These are phyloP conservation scores for Nigrospora oryzae DNA, from an alignment of 2,329 filamentous ascomycete genomes.

Conservation along the genomic window DNA sequence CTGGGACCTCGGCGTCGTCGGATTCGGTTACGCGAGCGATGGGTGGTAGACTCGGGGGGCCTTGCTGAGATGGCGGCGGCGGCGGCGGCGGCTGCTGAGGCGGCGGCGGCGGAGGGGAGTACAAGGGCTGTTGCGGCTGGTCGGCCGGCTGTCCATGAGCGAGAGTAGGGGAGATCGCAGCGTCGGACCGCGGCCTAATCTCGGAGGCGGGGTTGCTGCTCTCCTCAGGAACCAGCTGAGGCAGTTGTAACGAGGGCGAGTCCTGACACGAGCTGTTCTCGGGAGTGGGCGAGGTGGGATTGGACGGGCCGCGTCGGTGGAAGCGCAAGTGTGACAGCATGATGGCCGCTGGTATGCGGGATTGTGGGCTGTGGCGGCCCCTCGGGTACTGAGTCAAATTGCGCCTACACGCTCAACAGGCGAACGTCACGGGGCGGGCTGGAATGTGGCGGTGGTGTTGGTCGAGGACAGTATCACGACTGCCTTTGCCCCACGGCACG, in stretches of 20 bases:
- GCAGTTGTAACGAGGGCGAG: conserved; percentile 26
- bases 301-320: conserved; percentile 48
- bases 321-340: conserved; percentile 51
- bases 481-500: no score
- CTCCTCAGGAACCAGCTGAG: conserved; percentile 33
- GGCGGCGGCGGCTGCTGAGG: conserved; percentile 18
- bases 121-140: conserved; percentile 25
- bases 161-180: no score
- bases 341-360: neutral
- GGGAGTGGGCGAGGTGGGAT: conserved; percentile 43
- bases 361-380: neutral
- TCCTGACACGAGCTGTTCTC: conserved; percentile 34
- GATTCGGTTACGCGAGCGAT: conserved; percentile 24
- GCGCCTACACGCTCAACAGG: neutral
- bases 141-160: conserved; percentile 3
- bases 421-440: neutral
- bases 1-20: conserved; percentile 1
- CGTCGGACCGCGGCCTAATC: conserved; percentile 22
- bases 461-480: no score
- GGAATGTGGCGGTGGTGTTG: no score
- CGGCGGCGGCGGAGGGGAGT: conserved; percentile 27
- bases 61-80: neutral
- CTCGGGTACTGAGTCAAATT: neutral
- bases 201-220: conserved; percentile 35
- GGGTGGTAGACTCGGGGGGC: conserved; percentile 20